Evolutionary conservation across 169 alveolate species (phyloP).

Genomic region (Perkinsus olseni): DNA sequence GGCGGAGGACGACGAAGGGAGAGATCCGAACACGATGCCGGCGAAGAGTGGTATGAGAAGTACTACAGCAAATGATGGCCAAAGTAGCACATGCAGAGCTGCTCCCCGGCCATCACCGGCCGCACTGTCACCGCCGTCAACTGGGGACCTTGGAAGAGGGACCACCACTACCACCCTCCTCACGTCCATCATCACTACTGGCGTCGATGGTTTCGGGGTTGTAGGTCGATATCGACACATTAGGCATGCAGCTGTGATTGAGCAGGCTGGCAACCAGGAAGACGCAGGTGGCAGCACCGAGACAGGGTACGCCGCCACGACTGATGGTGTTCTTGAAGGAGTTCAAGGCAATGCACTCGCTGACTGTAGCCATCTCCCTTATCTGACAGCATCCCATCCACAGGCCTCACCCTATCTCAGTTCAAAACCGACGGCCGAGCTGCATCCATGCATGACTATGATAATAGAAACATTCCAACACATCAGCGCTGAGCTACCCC

Average conservation of each 20-base stretch:
- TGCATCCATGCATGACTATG: too few species aligned
- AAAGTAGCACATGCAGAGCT: neutral
- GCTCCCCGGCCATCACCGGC: neutral
- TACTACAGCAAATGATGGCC: neutral
- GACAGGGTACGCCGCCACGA: neutral
- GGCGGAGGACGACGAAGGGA: too few species aligned
- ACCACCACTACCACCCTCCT: neutral
- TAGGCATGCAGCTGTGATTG: neutral
- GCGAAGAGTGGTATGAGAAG: too few species aligned
- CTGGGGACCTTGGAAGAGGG: neutral
- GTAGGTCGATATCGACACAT: neutral
- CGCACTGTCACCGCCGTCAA: neutral
- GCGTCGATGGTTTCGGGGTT: neutral
- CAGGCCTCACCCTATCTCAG: too few species aligned
- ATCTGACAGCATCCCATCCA: neutral
- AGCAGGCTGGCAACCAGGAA: neutral
- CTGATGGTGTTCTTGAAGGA: neutral
- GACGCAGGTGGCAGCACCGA: neutral
- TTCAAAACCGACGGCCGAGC: too few species aligned
- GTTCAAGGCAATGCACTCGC: neutral
- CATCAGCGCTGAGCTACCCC: too few species aligned
- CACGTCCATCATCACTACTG: neutral
- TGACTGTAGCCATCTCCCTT: neutral
- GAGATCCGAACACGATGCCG: too few species aligned
- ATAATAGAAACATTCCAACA: too few species aligned